These are phyloP conservation scores for Truncatella angustata DNA, from an alignment of 2,329 filamentous ascomycete genomes.

Conservation along the genomic window DNA sequence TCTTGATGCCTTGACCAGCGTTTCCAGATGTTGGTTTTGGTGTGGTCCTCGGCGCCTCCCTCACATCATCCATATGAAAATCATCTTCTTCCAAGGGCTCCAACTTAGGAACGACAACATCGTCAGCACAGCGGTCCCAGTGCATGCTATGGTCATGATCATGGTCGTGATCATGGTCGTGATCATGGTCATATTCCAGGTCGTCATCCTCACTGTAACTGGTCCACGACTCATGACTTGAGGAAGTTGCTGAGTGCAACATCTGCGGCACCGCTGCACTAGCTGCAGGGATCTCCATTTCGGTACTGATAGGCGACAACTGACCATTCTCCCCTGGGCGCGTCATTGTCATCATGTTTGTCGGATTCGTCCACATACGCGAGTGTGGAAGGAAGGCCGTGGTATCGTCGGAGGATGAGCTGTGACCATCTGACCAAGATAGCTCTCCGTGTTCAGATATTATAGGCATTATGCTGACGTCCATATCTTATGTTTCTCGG, in stretches of 20 bases:
- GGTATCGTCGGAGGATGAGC: constrained; percentile 43
- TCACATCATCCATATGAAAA: constrained; percentile 51
- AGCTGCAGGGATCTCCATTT: constrained; percentile 38
- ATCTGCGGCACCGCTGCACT: constrained; percentile 38
- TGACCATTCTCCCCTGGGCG: constrained; percentile 45
- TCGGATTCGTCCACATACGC: constrained; percentile 33
- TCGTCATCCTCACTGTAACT: constrained; percentile 35
- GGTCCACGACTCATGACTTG: constrained; percentile 44
- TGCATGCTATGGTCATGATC: constrained; percentile 39
- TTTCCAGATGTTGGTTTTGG: constrained; percentile 20
- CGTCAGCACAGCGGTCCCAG: constrained; percentile 48
- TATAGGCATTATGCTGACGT: constrained; percentile 40
- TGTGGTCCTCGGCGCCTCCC: constrained; percentile 38
- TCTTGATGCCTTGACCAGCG: constrained; percentile 33
- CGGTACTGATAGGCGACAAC: constrained; percentile 53
- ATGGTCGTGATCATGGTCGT: background rate
- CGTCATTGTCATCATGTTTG: constrained; percentile 17
- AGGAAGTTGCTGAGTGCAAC: constrained; percentile 45
- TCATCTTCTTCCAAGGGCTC: constrained; percentile 57
- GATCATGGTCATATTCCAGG: constrained; percentile 18
- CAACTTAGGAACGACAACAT: constrained; percentile 50
- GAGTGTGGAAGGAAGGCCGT: constrained; percentile 33
- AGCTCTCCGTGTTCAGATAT: constrained; percentile 40
- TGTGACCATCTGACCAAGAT: constrained; percentile 45
- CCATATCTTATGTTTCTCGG: constrained; percentile 46